A percentile compares a stretch with the other conserved stretches of the same genome.
These are phyloP conservation scores for Plasmodium cynomolgi DNA, from an alignment of 169 alveolate species.

Conservation along the genomic window DNA sequence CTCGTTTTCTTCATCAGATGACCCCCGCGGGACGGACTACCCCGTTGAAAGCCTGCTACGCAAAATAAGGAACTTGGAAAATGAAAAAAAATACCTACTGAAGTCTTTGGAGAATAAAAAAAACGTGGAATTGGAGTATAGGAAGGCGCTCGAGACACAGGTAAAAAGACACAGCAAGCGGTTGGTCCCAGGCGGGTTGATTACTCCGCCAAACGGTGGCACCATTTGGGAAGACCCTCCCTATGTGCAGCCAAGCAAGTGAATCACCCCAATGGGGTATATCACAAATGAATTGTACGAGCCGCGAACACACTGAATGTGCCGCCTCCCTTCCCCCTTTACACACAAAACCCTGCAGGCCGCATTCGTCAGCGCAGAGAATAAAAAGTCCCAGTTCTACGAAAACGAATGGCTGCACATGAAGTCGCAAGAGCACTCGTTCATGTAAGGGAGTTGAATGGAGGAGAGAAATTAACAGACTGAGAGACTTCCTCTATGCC, in stretches of 20 bases:
- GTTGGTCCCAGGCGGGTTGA: neutral
- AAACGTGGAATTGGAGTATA: constrained; percentile 48
- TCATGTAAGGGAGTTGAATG: constrained; percentile 27
- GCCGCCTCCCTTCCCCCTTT: neutral
- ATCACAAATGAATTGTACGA: neutral
- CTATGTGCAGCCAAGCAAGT: neutral
- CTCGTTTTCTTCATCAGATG: neutral
- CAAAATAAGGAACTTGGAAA: constrained; percentile 55
- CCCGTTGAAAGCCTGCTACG: constrained; percentile 31
- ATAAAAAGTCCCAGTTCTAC: constrained; percentile 44
- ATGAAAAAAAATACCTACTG: constrained; percentile 49
- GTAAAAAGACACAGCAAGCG: constrained; percentile 9
- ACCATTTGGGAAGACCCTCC: neutral
- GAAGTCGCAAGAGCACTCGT: constrained; percentile 54
- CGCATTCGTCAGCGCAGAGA: constrained; percentile 38
- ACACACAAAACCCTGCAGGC: constrained; percentile 14
- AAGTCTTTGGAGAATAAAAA: constrained; percentile 50
- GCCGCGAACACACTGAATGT: neutral
- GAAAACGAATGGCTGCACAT: constrained; percentile 69
- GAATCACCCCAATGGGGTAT: neutral
- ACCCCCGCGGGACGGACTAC: neutral
- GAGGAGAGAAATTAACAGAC: neutral
- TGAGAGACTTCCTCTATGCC: neutral
- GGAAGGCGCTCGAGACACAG: constrained; percentile 51
- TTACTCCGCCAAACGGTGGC: neutral